phyloP scores from a whole-genome alignment of 2,329 filamentous ascomycete species.

The Didymella pinodella region DNA sequence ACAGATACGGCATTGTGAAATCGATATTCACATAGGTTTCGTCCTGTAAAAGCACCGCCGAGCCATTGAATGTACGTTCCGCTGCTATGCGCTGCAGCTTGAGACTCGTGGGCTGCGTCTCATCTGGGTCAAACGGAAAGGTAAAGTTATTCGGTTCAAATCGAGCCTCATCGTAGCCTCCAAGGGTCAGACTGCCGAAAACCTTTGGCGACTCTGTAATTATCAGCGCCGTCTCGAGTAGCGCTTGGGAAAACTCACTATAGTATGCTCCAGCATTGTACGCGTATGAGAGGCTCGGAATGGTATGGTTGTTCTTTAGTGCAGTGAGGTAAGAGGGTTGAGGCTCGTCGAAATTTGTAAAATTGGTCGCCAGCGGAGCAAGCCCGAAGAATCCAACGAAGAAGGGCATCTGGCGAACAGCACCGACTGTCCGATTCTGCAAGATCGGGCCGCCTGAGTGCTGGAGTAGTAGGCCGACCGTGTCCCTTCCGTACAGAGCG shows the following conservation, averaged over 20 bases:
- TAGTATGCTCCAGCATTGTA: constrained; percentile 10
- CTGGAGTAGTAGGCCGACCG: neutral
- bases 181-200: constrained; percentile 47
- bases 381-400: neutral
- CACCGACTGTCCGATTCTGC: neutral
- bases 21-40: constrained; percentile 43
- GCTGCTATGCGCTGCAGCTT: constrained; percentile 9
- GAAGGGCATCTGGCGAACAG: neutral
- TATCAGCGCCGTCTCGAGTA: neutral
- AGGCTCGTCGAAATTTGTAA: neutral
- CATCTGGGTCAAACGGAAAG: constrained; percentile 35
- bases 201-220: neutral
- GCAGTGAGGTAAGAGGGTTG: neutral
- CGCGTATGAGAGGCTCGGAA: constrained; percentile 6
- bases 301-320: constrained; percentile 14
- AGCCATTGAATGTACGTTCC: constrained; percentile 39
- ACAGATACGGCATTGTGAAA: constrained; percentile 50
- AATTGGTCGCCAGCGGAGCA: neutral
- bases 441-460: neutral
- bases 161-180: constrained; percentile 50
- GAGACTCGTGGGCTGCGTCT: neutral
- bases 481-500: neutral
- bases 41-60: constrained; percentile 22
- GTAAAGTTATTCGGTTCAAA: constrained; percentile 19
- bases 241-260: neutral